Conservation (phyloP, 73 alveolate genomes). For the Paramecium sonneborni region DNA sequence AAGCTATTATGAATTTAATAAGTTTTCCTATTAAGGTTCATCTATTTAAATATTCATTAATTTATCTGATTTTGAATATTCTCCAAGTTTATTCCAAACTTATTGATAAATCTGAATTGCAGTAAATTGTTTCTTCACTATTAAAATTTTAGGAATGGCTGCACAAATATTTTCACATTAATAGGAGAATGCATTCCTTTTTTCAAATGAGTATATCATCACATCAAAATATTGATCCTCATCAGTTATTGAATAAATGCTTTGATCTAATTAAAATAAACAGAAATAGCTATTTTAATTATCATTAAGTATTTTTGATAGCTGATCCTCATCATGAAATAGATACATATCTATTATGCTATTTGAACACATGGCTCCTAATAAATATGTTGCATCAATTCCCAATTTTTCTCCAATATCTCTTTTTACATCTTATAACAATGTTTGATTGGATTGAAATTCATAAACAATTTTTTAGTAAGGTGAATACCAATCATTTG, state of each 20-base stretch:
- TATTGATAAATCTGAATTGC: background rate
- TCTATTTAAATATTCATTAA: background rate
- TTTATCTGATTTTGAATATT: background rate
- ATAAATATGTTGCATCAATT: background rate
- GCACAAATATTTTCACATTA: background rate
- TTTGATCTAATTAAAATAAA: background rate
- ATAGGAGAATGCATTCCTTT: background rate
- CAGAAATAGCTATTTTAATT: background rate
- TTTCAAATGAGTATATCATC: background rate
- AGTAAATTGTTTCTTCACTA: background rate
- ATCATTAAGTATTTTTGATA: background rate
- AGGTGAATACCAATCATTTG: constrained; percentile 16
- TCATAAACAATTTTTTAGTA: background rate
- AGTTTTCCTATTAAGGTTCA: background rate
- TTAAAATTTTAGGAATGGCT: background rate
- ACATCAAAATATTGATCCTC: constrained; percentile 34
- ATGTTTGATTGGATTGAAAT: background rate
- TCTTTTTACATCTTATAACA: constrained; percentile 5
- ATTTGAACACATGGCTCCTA: background rate
- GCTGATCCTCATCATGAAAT: background rate
- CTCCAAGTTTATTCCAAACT: constrained; percentile 2
- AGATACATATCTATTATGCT: background rate
- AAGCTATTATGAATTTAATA: background rate
- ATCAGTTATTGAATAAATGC: background rate
- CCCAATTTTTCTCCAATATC: constrained; percentile 22